A percentile compares a stretch with the other conserved stretches of the same genome.
phyloP scores from a whole-genome alignment of 225 moss, liverwort and hornwort genomes.

The Bryum argenteum region DNA sequence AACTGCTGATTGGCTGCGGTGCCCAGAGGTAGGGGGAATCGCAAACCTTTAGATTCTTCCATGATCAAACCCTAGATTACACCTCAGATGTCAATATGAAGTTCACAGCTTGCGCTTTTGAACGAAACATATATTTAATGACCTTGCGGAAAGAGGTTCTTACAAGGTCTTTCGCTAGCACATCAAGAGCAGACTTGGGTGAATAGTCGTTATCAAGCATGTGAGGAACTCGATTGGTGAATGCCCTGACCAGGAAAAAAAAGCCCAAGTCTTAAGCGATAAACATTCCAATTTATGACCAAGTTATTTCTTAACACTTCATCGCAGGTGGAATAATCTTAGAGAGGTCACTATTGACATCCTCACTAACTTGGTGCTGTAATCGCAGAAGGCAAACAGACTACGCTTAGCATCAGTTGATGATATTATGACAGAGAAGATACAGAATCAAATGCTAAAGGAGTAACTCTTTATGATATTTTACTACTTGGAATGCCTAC shows the following conservation, averaged over 20 bases:
- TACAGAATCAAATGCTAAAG: constrained; percentile 2
- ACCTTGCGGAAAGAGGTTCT: constrained; percentile 25
- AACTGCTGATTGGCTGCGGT: constrained; percentile 82
- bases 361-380: neutral
- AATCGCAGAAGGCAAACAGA: neutral
- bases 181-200: constrained; percentile 65
- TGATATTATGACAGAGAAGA: neutral
- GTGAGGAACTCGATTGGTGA: constrained; percentile 74
- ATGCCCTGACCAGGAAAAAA: constrained; percentile 57
- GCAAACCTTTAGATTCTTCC: constrained; percentile 74
- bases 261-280: neutral
- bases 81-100: constrained; percentile 23
- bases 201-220: constrained; percentile 73
- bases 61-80: constrained; percentile 59
- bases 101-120: neutral
- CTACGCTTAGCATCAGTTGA: neutral
- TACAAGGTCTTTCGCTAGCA: constrained; percentile 77
- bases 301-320: neutral
- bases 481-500: no score
- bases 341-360: neutral
- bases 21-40: constrained; percentile 82
- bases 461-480: neutral
- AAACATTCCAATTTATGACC: neutral
- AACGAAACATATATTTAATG: constrained; percentile 20
- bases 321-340: neutral